Conservation (phyloP, 495 filamentous ascomycete species). For the Recurvomyces mirabilis region DNA sequence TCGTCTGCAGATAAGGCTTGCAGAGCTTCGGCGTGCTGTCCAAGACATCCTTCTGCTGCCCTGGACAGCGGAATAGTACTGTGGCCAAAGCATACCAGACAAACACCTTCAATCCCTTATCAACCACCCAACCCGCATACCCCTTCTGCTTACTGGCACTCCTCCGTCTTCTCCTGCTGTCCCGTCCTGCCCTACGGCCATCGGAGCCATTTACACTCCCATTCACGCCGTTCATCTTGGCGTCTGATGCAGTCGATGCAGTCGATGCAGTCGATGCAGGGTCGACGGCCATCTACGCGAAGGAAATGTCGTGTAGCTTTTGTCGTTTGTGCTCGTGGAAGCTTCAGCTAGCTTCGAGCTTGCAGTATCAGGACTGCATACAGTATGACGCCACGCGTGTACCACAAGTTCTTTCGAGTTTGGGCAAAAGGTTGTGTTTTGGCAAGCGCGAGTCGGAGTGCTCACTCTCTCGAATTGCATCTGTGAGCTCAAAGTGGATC, state of each 20-base stretch:
- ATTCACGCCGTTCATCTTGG: background rate
- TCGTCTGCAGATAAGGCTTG: slow-evolving; percentile 65
- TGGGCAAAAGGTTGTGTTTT: too few relatives aligned
- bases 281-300: too few relatives aligned
- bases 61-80: slow-evolving; percentile 71
- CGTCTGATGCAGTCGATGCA: background rate
- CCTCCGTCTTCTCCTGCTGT: slow-evolving; percentile 2
- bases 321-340: too few relatives aligned
- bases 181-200: background rate
- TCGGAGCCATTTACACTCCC: slow-evolving; percentile 2
- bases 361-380: too few relatives aligned
- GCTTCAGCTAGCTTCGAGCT: too few relatives aligned
- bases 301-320: too few relatives aligned
- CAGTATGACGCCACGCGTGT: too few relatives aligned
- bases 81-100: slow-evolving; percentile 81
- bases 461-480: too few relatives aligned
- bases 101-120: slow-evolving; percentile 34
- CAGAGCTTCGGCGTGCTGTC: slow-evolving; percentile 69
- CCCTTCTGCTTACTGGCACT: slow-evolving; percentile 2
- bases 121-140: slow-evolving; percentile 12
- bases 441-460: too few relatives aligned
- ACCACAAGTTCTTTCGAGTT: too few relatives aligned
- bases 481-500: too few relatives aligned
- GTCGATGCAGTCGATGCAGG: too few relatives aligned
- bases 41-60: slow-evolving; percentile 50